Conservation (phyloP, 495 filamentous ascomycete species). For the Penicillium goetzii region DNA sequence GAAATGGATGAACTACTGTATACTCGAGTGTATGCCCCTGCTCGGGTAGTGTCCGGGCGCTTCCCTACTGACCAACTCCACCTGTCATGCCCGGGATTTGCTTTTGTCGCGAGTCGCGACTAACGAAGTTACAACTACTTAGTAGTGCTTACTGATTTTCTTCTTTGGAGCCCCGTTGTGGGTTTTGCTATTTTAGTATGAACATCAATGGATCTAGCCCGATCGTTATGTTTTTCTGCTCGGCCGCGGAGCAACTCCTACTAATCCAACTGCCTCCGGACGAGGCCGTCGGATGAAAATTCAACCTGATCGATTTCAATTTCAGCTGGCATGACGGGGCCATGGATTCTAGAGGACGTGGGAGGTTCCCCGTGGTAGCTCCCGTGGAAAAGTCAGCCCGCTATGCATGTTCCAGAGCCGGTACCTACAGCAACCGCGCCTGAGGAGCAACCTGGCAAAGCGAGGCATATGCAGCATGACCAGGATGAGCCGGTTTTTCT, state of each 20-base stretch:
- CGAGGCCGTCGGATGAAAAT: conserved; percentile 4
- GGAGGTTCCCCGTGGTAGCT: conserved; percentile 8
- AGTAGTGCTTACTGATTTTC: background rate
- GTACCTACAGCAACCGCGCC: conserved; percentile 29
- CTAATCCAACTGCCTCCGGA: background rate
- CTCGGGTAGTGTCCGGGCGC: conserved; percentile 6
- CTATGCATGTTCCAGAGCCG: conserved; percentile 18
- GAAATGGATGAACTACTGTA: too few species aligned
- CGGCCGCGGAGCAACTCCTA: conserved; percentile 10
- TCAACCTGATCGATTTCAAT: conserved; percentile 20
- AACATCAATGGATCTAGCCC: background rate
- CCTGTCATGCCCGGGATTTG: conserved; percentile 22
- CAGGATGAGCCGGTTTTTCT: conserved; percentile 15
- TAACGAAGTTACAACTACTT: conserved; percentile 4
- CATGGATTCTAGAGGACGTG: conserved; percentile 10
- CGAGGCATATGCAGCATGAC: conserved; percentile 18
- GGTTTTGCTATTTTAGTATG: conserved; percentile 7
- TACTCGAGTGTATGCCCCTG: background rate
- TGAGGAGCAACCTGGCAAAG: conserved; percentile 10
- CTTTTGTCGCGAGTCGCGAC: conserved; percentile 14
- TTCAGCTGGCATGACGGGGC: conserved; percentile 18
- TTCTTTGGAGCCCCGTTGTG: background rate
- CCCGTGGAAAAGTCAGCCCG: conserved; percentile 1
- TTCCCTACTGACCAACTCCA: conserved; percentile 8
- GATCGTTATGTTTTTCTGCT: conserved; percentile 10